phyloP scores from a whole-genome alignment of 352 stramenopile genomes.

The Sclerospora graminicola region DNA sequence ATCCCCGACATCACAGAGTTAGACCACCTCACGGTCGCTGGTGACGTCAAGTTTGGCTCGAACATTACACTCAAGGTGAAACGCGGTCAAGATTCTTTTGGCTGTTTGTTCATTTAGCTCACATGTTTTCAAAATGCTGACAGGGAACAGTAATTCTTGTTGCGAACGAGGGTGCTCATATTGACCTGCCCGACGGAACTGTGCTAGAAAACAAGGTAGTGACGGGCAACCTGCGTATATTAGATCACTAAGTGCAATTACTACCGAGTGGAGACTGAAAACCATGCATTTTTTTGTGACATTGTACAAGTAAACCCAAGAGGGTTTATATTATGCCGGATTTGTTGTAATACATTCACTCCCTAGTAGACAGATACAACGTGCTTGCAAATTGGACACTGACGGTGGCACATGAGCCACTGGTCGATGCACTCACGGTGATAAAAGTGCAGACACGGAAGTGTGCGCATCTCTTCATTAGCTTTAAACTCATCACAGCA shows the following conservation, averaged over 20 bases:
- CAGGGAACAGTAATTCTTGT: conserved; percentile 91
- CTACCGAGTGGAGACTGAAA: conserved; percentile 5
- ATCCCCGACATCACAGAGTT: conserved; percentile 91
- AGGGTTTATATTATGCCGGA: too few relatives aligned
- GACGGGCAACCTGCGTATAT: conserved; percentile 88
- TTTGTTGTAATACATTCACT: not conserved
- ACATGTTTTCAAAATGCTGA: not conserved
- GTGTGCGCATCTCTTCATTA: conserved; percentile 65
- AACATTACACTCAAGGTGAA: conserved; percentile 87
- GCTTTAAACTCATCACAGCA: conserved; percentile 72
- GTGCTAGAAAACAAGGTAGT: conserved; percentile 92
- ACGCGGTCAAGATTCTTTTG: not conserved
- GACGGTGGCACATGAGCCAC: conserved; percentile 80
- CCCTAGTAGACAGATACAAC: conserved; percentile 63
- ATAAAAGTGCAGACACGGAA: conserved; percentile 85
- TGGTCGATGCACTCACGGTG: conserved; percentile 87
- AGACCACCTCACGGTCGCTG: conserved; percentile 89
- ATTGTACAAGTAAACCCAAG: too few relatives aligned
- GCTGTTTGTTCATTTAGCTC: not conserved
- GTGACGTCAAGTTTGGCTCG: conserved; percentile 89
- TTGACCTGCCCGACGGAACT: conserved; percentile 88
- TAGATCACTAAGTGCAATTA: conserved; percentile 75
- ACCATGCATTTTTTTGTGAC: conserved; percentile 23
- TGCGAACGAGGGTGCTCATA: conserved; percentile 89
- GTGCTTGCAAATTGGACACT: conserved; percentile 83